Evolutionary conservation across 176 grass and related monocot species (phyloP), one percentile per base, ranked within the genome.

Genomic region (Ampelocalamus luodianensis): DNA sequence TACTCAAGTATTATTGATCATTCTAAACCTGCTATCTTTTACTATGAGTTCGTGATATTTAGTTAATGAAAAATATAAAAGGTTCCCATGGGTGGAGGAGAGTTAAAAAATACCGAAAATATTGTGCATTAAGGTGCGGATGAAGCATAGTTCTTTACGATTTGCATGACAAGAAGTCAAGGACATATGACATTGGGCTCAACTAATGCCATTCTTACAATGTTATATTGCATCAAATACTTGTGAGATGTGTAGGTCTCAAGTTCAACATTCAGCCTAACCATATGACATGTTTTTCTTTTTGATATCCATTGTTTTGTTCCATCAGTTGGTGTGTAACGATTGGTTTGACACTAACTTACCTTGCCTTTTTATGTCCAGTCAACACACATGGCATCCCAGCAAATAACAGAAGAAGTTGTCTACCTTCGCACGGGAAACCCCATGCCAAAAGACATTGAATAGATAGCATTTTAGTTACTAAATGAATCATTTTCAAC

Each of bases 401-500:
- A 93, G 80, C 82, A 91, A 80, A 89, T 98, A 66, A 88, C 87
- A 68, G 95, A 98, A 88, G 93, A 93, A 88, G 89, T 93, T 65
- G 93, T 98, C 32, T 95, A 98, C 73, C 95, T 98, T 84, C 95
- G 95, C 89, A 98, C 93, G n/a, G 95, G 93, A 90, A 98, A 95
- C 70, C 95, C 95, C 77, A 90, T 95, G 95, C 95, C 89, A 34
- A 92, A 93, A 74, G 95, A 98, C 72, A 93, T 98, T 58, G 93
- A 95, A 68, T 71, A 93, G 89, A 98, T 98, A 75, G 65, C 91
- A 71, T 93, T 87, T 82, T 98, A 91, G 95, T 79, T 95, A 82
- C 78, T 98, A 26, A 98, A 29, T 29, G 29, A 29, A 29, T 29
- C 29, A 29, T 29, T 29, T 29, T 29, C 29, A 29, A 29, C 29